Percentiles rank a stretch among this genome's conserved stretches.
phyloP scores from a whole-genome alignment of 1,284 basidiomycete species.

The Ceratobasidium theobromae region DNA sequence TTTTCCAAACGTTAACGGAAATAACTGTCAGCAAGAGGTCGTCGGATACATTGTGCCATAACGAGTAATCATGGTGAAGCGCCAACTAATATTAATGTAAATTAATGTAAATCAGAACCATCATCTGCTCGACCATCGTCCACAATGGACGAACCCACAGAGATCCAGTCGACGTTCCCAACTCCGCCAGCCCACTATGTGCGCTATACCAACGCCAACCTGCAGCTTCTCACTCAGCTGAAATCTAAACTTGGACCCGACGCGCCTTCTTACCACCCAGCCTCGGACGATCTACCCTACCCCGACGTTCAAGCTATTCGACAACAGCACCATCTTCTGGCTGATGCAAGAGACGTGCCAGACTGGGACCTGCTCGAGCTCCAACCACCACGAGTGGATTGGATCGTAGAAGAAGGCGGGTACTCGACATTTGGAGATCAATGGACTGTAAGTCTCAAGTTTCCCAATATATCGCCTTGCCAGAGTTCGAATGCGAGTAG shows the following conservation, averaged over 20 bases:
- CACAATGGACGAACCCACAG: constrained; percentile 27
- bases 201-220: constrained; percentile 40
- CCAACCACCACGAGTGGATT: constrained; percentile 41
- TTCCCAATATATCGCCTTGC: too few species aligned
- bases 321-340: constrained; percentile 31
- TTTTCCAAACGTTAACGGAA: background rate
- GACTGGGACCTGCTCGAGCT: constrained; percentile 38
- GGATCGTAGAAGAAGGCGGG: constrained; percentile 41
- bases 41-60: background rate
- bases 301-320: constrained; percentile 19
- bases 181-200: constrained; percentile 40
- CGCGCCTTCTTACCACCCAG: constrained; percentile 10
- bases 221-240: constrained; percentile 38
- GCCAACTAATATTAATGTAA: background rate
- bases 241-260: constrained; percentile 28
- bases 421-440: constrained; percentile 42
- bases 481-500: constrained; percentile 7
- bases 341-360: constrained; percentile 34
- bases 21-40: background rate
- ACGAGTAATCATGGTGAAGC: background rate
- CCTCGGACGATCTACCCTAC: constrained; percentile 30
- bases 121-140: background rate
- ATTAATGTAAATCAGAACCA: too few species aligned
- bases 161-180: constrained; percentile 38
- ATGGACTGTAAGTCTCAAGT: constrained; percentile 38